Base-by-base conservation (phyloP, 441 rosid species). In the Gossypium trilobum region DNA sequence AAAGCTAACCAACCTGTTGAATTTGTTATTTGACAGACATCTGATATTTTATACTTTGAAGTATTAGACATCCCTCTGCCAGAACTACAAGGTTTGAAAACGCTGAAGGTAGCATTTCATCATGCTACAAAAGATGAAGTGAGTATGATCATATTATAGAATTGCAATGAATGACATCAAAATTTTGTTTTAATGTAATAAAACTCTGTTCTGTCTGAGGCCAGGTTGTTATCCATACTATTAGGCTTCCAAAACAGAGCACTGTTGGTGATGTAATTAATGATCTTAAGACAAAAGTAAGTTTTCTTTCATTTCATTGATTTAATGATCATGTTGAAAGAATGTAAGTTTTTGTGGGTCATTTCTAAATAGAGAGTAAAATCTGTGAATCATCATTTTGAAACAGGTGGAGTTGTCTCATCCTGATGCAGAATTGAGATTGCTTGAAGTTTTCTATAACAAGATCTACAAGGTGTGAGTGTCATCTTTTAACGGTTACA, bases 1-100 rank as follows among this genome's bases (percentile, higher is more conserved):
- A 23, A 17, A 36, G 42, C 68, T 76, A 70, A 79, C 68, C 64
- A 20, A 2, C 33, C 57, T 2, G 23, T 52, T 52, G 57, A 52
- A 52, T 54, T 64, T 58, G 14, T 71, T 51, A 39, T 59, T 10
- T 67, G 46, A 62, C 84, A 85, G 88, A 80, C 75, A 19, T 83
- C 87, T 44, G 88, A 85, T 78, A 82, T 83, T 50, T 82, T 85
- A 29, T 85, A 85, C 74, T 85, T 80, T 48, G 89, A 85, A 79
- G 83, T 80, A 22, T 77, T 85, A 75, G 89, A 85, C 76, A 82
- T 85, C 23, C 89, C 89, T 44, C 83, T 85, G 27, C 87, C 89
- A 25, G 84, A 85, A 74, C 72, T 85, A 31, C 89, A 85, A 78
- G 72, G 89, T 65, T 67, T 85, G 72, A 83, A 85, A 80, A 85